Percentiles rank a stretch among this genome's conserved stretches.
Conservation (phyloP, 1,284 basidiomycete genomes). For the Apiotrichum siamense region DNA sequence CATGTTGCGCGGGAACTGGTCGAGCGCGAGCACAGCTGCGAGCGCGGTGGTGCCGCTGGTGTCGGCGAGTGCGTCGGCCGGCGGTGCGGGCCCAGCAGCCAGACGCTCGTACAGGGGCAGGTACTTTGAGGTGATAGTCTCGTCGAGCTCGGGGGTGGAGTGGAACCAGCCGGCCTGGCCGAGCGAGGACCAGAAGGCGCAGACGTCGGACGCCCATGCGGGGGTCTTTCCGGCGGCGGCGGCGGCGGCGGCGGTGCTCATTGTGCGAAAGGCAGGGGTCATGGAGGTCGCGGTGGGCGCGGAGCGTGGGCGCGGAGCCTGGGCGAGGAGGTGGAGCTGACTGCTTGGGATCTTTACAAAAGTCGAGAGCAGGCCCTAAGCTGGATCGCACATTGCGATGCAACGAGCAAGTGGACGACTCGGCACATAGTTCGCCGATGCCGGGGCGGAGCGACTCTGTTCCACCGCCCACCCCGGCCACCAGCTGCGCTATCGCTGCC, state of each 20-base stretch:
- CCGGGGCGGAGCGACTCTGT: too few relatives aligned
- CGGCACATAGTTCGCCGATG: too few relatives aligned
- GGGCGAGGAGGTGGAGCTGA: too few relatives aligned
- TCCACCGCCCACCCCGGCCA: too few relatives aligned
- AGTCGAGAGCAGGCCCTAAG: too few relatives aligned
- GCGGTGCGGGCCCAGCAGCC: background rate
- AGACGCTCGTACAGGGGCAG: background rate
- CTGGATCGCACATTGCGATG: too few relatives aligned
- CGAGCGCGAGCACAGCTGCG: slow-evolving; percentile 2
- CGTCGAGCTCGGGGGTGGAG: background rate
- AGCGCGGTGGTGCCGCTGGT: background rate
- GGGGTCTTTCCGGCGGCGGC: background rate
- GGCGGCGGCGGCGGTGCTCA: background rate
- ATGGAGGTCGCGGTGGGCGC: too few relatives aligned
- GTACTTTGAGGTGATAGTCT: background rate
- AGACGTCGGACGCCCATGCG: background rate
- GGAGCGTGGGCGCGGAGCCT: too few relatives aligned
- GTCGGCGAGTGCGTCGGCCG: background rate
- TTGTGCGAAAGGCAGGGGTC: too few relatives aligned
- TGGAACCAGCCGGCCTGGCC: background rate
- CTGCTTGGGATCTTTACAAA: too few relatives aligned
- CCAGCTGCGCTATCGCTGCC: too few relatives aligned
- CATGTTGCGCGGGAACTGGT: slow-evolving; percentile 13
- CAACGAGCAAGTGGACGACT: too few relatives aligned
- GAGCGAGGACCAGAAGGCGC: background rate